Conservation (phyloP, 768 basidiomycete genomes). For the Daedalea quercina region DNA sequence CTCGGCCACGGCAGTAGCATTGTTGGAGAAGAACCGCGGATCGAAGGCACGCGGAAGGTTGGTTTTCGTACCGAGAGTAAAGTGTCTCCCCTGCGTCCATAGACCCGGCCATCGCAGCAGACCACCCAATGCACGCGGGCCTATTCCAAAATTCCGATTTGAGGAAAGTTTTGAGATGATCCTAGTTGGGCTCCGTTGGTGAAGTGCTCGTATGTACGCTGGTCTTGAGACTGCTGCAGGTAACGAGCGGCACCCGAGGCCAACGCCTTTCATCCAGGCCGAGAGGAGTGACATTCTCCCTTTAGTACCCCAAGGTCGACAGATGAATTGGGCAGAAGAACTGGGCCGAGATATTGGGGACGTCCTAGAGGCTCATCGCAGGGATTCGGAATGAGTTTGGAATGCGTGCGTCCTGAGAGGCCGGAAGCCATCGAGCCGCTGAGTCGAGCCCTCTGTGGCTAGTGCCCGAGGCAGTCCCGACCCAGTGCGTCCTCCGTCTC, state of each 20-base stretch:
- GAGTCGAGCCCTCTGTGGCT: not conserved
- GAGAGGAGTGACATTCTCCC: not conserved
- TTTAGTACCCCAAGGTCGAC: no score
- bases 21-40: constrained; percentile 35
- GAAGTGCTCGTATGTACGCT: constrained; percentile 1
- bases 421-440: not conserved
- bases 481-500: not conserved
- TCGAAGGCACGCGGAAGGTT: constrained; percentile 16
- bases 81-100: constrained; percentile 1
- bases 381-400: no score
- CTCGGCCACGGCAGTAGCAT: constrained; percentile 19
- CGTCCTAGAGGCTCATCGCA: no score
- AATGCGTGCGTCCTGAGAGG: no score
- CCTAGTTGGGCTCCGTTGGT: not conserved
- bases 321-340: no score
- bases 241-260: constrained; percentile 1
- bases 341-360: not conserved
- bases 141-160: not conserved
- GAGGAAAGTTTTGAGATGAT: not conserved
- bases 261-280: not conserved
- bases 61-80: constrained; percentile 5
- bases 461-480: not conserved
- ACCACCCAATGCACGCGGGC: not conserved
- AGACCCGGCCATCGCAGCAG: not conserved
- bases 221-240: not conserved